Evolutionary conservation across 1,284 basidiomycete genomes (phyloP), one percentile per base, ranked within the genome.

Genomic region (Fomitopsis palustris): DNA sequence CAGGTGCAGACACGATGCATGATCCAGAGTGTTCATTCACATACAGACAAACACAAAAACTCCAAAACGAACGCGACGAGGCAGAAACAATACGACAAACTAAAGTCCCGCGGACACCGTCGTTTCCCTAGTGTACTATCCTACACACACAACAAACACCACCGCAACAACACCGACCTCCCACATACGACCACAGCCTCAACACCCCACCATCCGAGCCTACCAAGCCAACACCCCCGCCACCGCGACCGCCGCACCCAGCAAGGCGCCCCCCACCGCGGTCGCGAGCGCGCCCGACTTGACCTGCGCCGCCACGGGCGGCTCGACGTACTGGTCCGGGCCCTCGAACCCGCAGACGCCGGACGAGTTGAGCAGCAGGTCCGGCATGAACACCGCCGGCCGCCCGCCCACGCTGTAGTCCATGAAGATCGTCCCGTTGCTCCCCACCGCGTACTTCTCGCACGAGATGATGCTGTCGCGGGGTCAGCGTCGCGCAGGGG

Each of bases 391-490:
- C 54, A 88, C 73, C 54, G 81, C 77, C 7, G 86, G 79, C 23
- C 76, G 74, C 29, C 87, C 88, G 27, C 87, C 87, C 54, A 73
- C 74, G 4, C 76, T 78, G 66, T 90, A 90, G 58, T 84, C 73
- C 23, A 84, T 78, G 27, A 81, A 75, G 53, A 90, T 66, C 38
- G 77, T 81, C 31, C 86, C 84, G 51, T 79, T 75, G 54, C 85
- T 82, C 37, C 86, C 88, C 10, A 87, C 81, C n/a, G 78, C 81
- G 76, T 81, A 86, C 69, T 89, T 85, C 27, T 72, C 69, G 69
- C 88, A 90, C 2, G 81, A 81, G 42, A 90, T 67, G 58, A 88
- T 74, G 62, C 86, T 88, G 61, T 12, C 19, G 37, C 55, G 31
- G 17, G 31, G 45, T 47, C 23, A 23, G 45, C 27, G 23, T 10